Percentiles rank a stretch among this genome's conserved stretches.
Evolutionary conservation across 352 stramenopile genomes (phyloP).

Genomic region (Blastocystis sp.): DNA sequence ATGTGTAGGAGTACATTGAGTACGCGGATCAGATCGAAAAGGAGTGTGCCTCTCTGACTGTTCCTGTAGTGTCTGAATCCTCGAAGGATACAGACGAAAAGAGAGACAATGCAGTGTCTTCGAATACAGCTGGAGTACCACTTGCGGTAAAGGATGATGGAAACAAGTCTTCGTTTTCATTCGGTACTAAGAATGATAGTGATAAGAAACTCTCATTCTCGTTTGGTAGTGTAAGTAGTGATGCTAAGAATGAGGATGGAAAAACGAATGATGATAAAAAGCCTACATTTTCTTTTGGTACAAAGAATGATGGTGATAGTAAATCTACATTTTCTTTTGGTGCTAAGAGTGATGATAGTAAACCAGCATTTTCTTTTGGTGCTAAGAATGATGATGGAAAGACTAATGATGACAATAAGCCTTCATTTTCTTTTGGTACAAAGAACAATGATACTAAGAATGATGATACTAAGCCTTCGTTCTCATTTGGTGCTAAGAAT

Average conservation of each 20-base stretch:
- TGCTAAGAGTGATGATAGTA: not conserved
- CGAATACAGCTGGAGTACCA: not conserved
- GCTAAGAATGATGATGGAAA: not conserved
- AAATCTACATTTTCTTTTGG: not conserved
- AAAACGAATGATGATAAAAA: not conserved
- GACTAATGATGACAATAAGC: not conserved
- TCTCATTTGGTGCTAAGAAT: not conserved
- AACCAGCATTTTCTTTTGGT: not conserved
- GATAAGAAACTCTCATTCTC: not conserved
- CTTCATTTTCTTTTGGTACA: not conserved
- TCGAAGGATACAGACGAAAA: not conserved
- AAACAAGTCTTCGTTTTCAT: not conserved
- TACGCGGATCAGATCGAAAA: constrained; percentile 2
- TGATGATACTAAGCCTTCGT: not conserved
- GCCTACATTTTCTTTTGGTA: not conserved
- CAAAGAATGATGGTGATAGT: not conserved
- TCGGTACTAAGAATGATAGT: not conserved
- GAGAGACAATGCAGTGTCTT: not conserved
- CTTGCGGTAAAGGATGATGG: not conserved
- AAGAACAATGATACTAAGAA: not conserved
- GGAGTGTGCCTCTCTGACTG: not conserved
- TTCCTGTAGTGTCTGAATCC: not conserved
- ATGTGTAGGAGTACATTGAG: constrained; percentile 35
- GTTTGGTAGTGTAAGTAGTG: not conserved
- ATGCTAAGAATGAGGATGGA: not conserved